phyloP scores from a whole-genome alignment of 495 filamentous ascomycete genomes.

The Aspergillus funiculosus region DNA sequence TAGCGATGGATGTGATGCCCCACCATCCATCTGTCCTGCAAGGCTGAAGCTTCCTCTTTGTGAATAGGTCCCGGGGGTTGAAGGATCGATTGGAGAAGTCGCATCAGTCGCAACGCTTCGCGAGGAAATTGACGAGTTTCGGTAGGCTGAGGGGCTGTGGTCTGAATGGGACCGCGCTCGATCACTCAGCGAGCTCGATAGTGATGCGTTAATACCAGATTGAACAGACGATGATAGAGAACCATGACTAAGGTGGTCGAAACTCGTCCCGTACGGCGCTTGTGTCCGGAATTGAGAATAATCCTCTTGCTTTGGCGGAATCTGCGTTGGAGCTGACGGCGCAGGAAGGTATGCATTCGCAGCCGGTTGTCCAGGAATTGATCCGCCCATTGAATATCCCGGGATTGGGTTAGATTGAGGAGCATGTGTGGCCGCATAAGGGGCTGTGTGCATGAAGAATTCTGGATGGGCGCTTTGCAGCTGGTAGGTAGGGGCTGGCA shows the following conservation, averaged over 20 bases:
- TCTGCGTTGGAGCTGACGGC: conserved; percentile 23
- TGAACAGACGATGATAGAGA: conserved; percentile 36
- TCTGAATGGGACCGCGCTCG: conserved; percentile 40
- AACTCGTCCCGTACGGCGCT: conserved; percentile 28
- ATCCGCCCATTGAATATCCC: conserved; percentile 32
- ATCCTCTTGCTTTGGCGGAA: conserved; percentile 37
- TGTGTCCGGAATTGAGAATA: conserved; percentile 30
- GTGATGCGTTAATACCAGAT: conserved; percentile 25
- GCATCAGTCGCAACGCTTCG: conserved; percentile 39
- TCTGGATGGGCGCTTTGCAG: conserved; percentile 34
- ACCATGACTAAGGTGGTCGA: conserved; percentile 34
- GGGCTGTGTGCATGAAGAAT: conserved; percentile 35
- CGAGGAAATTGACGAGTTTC: conserved; percentile 41
- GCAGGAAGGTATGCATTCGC: conserved; percentile 40
- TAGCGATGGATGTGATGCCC: conserved; percentile 21
- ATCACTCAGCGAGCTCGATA: conserved; percentile 33
- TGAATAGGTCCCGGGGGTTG: conserved; percentile 36
- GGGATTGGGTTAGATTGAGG: conserved; percentile 32
- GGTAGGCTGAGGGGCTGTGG: conserved; percentile 38
- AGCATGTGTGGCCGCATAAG: conserved; percentile 36
- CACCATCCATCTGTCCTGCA: conserved; percentile 34
- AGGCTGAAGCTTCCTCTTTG: conserved; percentile 38
- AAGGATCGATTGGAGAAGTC: conserved; percentile 39
- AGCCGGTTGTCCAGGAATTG: conserved; percentile 30
- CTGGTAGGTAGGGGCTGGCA: conserved; percentile 34